These are phyloP conservation scores for Lentinula novae-zelandiae DNA, from an alignment of 1,284 basidiomycete species.

Conservation along the genomic window DNA sequence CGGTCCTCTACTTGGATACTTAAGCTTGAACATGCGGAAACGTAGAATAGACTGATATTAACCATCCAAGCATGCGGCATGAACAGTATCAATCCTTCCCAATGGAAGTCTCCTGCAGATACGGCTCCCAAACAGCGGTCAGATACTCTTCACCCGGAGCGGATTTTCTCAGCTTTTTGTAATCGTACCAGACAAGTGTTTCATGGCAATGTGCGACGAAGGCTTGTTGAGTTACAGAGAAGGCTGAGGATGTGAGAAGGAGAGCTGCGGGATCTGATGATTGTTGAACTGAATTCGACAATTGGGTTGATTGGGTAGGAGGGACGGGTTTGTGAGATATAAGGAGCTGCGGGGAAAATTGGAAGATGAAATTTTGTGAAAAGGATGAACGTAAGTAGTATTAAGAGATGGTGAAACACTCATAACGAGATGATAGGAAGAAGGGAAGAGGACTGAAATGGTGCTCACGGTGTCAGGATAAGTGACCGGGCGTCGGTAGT, in stretches of 20 bases:
- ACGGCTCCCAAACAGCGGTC: constrained; percentile 20
- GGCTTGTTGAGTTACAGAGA: constrained; percentile 56
- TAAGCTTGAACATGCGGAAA: not conserved
- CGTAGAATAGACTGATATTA: not conserved
- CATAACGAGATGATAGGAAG: not conserved
- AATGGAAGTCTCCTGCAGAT: not conserved
- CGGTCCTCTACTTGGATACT: not conserved
- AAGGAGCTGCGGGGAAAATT: constrained; percentile 40
- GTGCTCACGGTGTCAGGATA: constrained; percentile 64
- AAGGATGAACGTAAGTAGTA: not conserved
- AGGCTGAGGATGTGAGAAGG: constrained; percentile 48
- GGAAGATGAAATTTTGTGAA: not conserved
- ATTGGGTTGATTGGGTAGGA: constrained; percentile 10
- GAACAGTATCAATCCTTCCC: not conserved
- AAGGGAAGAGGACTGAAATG: not conserved
- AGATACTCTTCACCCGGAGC: constrained; percentile 45
- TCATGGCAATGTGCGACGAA: constrained; percentile 64
- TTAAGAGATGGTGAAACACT: not conserved
- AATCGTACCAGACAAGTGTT: constrained; percentile 73
- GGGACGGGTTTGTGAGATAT: constrained; percentile 47
- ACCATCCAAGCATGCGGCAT: not conserved
- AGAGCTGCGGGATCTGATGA: constrained; percentile 38
- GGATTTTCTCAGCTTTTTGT: constrained; percentile 60
- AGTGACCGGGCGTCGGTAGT: constrained; percentile 63
- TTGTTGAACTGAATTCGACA: not conserved